Evolutionary conservation across 2,329 filamentous ascomycete genomes (phyloP), one percentile per base, ranked within the genome.

Genomic region (Myotisia sp.): DNA sequence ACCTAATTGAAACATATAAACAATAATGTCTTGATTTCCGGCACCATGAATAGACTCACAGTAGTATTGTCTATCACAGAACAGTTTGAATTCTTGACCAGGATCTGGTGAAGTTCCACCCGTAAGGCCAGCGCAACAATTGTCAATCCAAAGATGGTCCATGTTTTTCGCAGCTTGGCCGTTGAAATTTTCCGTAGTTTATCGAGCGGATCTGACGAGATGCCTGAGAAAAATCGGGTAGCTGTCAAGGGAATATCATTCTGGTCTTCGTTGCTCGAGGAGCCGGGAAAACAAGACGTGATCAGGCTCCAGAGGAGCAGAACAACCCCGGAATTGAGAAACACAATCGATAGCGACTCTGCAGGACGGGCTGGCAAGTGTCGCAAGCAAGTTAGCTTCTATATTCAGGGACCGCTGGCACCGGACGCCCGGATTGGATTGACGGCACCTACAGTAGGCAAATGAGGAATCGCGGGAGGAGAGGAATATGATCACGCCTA

Each of bases 81-180:
- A 44, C 65, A 70, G 48, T 68, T 59, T 8, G 52, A 52, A 29
- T 62, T 55, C 16, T 48, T 42, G 7, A 61, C 48, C 3, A 63
- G 48, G 33, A 54, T 52, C 23, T 60, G 56, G 37, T 60, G 55
- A 3, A 65, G 24, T 34, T 60, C 61, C 10, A 60, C 40, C 20
- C 57, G 52, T 33, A 50, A 17, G 30, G 48, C 52, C 18, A 55
- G 36, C 12, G 49, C 41, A 9, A 19, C 37, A 8, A 47, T 40
- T 7, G 54, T 37, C 3, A 46, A 14, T 10, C 32, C 40, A 29
- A 50, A 14, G 23, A 46, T 39, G 17, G 47, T 32, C 48, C 49
- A 53, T 28, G 49, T 34, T 44, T 38, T 34, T 29, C 40, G 36
- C 24, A 33, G 33, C 33, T 34, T 42, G 37, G 31, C 33, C 20